These are phyloP conservation scores for Lyophyllum shimeji DNA, from an alignment of 768 basidiomycete species.

Conservation along the genomic window DNA sequence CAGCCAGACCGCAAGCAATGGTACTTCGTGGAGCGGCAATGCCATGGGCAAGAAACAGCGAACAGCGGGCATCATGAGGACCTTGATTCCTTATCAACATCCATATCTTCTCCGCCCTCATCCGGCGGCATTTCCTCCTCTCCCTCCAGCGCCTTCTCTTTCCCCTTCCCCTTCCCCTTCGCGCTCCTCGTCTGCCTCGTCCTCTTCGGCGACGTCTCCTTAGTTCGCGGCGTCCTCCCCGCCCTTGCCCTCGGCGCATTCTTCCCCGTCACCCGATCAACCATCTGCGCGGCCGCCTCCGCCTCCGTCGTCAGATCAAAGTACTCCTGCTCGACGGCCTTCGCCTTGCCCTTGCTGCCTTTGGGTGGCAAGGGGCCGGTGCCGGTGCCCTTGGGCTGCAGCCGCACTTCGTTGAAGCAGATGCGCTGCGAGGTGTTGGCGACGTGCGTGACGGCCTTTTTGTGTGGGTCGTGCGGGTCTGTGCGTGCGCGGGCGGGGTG, in stretches of 20 bases:
- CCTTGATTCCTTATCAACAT: constrained; percentile 9
- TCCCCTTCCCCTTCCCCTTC: constrained; percentile 8
- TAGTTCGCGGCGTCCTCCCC: not conserved
- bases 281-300: constrained; percentile 10
- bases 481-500: not conserved
- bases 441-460: constrained; percentile 52
- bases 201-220: not conserved
- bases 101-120: constrained; percentile 6
- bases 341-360: constrained; percentile 14
- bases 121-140: constrained; percentile 1
- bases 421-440: constrained; percentile 69
- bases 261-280: constrained; percentile 31
- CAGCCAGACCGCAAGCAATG: too few relatives aligned
- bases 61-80: too few relatives aligned
- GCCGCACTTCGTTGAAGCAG: constrained; percentile 69
- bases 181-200: not conserved
- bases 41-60: too few relatives aligned
- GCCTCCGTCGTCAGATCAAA: constrained; percentile 8
- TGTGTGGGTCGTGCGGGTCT: constrained; percentile 49
- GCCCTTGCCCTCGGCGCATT: constrained; percentile 12
- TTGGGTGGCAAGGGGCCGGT: not conserved
- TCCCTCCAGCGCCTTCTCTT: constrained; percentile 7
- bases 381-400: constrained; percentile 39
- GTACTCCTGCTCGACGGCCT: not conserved
- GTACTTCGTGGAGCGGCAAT: too few relatives aligned